These are phyloP conservation scores for Vigna radiata DNA, from an alignment of 306 rosid genomes.

Conservation along the genomic window DNA sequence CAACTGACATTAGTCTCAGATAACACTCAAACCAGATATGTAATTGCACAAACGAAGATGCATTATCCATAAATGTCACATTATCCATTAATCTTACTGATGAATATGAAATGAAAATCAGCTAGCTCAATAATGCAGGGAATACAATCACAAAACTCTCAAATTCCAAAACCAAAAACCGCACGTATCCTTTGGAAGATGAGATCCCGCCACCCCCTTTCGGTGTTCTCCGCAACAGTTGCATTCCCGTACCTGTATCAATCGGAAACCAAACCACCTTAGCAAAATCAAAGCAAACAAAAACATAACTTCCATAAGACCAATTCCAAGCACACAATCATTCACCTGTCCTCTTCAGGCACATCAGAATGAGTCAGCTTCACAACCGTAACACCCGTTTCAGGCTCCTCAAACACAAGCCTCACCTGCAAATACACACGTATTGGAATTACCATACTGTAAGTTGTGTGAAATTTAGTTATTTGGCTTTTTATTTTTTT, in stretches of 20 bases:
- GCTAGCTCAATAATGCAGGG: conserved; percentile 38
- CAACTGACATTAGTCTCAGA: conserved; percentile 3
- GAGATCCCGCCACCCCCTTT: conserved; percentile 98
- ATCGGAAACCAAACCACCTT: conserved; percentile 14
- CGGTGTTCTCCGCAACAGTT: conserved; percentile 96
- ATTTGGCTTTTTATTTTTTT: not conserved
- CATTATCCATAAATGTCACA: conserved; percentile 34
- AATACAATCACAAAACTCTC: conserved; percentile 32
- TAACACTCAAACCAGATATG: conserved; percentile 21
- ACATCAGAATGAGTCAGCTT: conserved; percentile 81
- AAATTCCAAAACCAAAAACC: conserved; percentile 92
- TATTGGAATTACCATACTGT: not conserved
- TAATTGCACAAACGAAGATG: not conserved
- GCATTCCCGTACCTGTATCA: conserved; percentile 86
- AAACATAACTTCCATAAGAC: not conserved
- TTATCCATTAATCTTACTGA: conserved; percentile 43
- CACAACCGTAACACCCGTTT: conserved; percentile 75
- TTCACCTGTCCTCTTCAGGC: conserved; percentile 94
- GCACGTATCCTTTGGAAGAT: conserved; percentile 95
- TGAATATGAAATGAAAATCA: conserved; percentile 26
- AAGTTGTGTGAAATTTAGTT: not conserved
- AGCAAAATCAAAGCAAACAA: conserved; percentile 5
- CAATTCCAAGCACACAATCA: not conserved
- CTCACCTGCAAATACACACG: conserved; percentile 65
- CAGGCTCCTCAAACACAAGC: conserved; percentile 84